Evolutionary conservation across 495 filamentous ascomycete species (phyloP), one percentile per base, ranked within the genome.

Genomic region (Aspergillus nanangensis): DNA sequence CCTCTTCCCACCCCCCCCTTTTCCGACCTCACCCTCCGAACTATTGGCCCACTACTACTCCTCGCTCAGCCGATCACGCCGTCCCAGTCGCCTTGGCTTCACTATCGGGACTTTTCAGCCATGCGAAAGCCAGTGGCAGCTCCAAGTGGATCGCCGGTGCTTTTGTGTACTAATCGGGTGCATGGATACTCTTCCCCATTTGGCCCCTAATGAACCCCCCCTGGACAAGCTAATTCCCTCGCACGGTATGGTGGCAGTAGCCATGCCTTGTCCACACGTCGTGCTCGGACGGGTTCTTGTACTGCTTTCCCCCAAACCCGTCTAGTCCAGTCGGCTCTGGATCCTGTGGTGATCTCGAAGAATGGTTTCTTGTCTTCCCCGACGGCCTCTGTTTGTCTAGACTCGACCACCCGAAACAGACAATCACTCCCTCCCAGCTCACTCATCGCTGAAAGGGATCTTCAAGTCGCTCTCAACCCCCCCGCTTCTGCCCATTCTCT

Each of bases 151-250:
- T 52, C 52, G 37, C 29, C 29, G 22, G 56, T 53, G 56, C 48
- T 61, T 53, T 43, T 56, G 35, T 42, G 50, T 55, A 61, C 60
- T 68, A 65, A 60, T 66, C 53, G 55, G 60, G 62, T 62, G 51
- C 53, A 48, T 58, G 62, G 45, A 48, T 52, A 62, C 55, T 45
- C 43, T 66, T 65, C 60, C 61, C 60, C 64, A 62, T 65, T 41
- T n/a, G n/a, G 50, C 58, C 65, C 57, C 58, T 62, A 63, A 66
- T 56, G 60, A 70, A 70, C 66, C 58, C 62, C 25, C 66, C 64
- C 64, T 63, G 58, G 52, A 48, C 36, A 48, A 47, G 44, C 51
- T 58, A 53, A 54, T 34, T 34, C 34, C 41, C 38, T 49, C 52
- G 49, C 34, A 45, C 37, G n/a, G n/a, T n/a, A n/a, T n/a, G n/a